Conservation (phyloP, 2,329 filamentous ascomycete species). For the Xylariales sp. region DNA sequence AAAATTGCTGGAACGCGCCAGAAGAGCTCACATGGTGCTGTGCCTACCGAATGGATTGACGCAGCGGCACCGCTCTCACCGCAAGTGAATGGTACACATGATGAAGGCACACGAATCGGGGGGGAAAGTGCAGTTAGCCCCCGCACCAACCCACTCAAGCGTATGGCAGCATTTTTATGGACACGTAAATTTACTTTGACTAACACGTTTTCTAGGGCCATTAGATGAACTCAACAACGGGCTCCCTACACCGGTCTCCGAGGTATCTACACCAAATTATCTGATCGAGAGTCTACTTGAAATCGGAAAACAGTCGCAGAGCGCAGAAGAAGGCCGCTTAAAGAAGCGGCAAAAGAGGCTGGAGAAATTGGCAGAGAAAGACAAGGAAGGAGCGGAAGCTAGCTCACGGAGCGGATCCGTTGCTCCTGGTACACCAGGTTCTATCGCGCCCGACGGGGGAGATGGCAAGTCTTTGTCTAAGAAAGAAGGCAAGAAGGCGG, state of each 20-base stretch:
- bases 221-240: slow-evolving; percentile 53
- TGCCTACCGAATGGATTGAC: slow-evolving; percentile 81
- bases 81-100: slow-evolving; percentile 38
- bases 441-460: slow-evolving; percentile 70
- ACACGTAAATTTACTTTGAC: slow-evolving; percentile 35
- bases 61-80: slow-evolving; percentile 68
- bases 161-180: slow-evolving; percentile 57
- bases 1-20: slow-evolving; percentile 77
- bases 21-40: slow-evolving; percentile 80
- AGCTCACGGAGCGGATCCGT: slow-evolving; percentile 66
- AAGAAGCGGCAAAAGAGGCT: slow-evolving; percentile 73
- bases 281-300: slow-evolving; percentile 67
- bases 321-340: slow-evolving; percentile 77
- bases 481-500: slow-evolving; percentile 84
- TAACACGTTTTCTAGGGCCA: slow-evolving; percentile 55
- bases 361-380: slow-evolving; percentile 59
- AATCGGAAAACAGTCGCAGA: slow-evolving; percentile 73
- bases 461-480: slow-evolving; percentile 77
- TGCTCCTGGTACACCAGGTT: slow-evolving; percentile 70
- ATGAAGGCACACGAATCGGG: slow-evolving; percentile 48
- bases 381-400: slow-evolving; percentile 59
- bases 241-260: slow-evolving; percentile 60
- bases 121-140: slow-evolving; percentile 62
- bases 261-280: slow-evolving; percentile 62
- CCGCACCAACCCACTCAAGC: slow-evolving; percentile 67